Base-by-base conservation (phyloP, 192 early-diverging fungal genomes). In the Coemansia sp. region DNA sequence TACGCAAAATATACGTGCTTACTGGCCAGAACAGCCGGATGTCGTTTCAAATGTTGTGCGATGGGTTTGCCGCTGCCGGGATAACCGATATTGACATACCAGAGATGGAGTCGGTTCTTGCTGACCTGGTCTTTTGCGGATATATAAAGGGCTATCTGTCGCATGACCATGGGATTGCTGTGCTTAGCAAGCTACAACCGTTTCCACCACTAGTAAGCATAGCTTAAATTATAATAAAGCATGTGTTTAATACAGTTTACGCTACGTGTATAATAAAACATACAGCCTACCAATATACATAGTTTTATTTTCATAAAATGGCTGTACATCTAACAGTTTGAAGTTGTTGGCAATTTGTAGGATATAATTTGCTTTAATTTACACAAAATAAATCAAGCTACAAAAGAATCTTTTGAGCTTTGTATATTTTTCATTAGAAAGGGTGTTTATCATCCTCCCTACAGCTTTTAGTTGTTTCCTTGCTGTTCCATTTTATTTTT, bases 121-220 rank as follows among this genome's bases (percentile, higher is more conserved):
- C 94, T 2, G 90, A 89, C 60, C 89, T 96, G 89, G 91, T 99
- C 45, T 87, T 76, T 87, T 84, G 23, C n/a, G 93, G 92, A 2
- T 93, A 87, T 65, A 85, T 97, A 10, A 91, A 90, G 49, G 94
- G 94, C 3, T 96, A 97, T 73, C 25, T 97, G 38, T 89, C 92
- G 2, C 89, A 93, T 60, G 91, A 93, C 55, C 85, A 89, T 48
- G 76, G 84, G 12, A 80, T 87, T 22, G 75, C 90, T 5, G 95
- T 97, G 10, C 72, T 94, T 12, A 90, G 88, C 69, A 84, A 85
- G 25, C 79, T 86, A 29, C 83, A 90, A 50, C 88, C 95, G 4
- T 97, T 97, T 60, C 95, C 95, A 22, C 58, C 72, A 7, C 64
- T 65, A 12, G 25, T 25, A 9, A 37, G 45, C 29, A 17, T 50